Conservation (phyloP, 1,284 basidiomycete genomes). For the Sporisorium scitamineum region DNA sequence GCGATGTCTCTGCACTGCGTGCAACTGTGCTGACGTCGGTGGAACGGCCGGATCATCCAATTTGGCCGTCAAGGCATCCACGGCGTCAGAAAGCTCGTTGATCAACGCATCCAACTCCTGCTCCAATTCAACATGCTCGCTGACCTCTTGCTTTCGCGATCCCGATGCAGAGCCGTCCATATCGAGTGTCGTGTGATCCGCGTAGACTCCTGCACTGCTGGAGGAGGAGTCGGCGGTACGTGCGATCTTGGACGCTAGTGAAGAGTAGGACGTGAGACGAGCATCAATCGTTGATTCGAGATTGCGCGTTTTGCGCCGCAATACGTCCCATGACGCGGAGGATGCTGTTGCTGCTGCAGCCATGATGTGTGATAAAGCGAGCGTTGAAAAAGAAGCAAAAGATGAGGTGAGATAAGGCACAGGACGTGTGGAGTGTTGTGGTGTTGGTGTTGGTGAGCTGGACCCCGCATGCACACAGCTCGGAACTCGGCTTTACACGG, state of each 20-base stretch:
- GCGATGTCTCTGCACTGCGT: slow-evolving; percentile 87
- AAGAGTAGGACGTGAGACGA: slow-evolving; percentile 88
- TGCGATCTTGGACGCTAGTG: slow-evolving; percentile 81
- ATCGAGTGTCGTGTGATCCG: slow-evolving; percentile 43
- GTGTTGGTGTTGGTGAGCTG: background rate
- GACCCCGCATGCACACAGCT: background rate
- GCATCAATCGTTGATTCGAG: slow-evolving; percentile 90
- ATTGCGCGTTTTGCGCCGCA: slow-evolving; percentile 85
- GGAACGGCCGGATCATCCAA: slow-evolving; percentile 80
- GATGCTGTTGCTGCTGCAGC: slow-evolving; percentile 33
- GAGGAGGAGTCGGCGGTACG: slow-evolving; percentile 57
- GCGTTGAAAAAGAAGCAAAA: background rate
- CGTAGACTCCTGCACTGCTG: slow-evolving; percentile 13
- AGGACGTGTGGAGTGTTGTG: background rate
- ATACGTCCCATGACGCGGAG: slow-evolving; percentile 70
- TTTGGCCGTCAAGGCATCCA: slow-evolving; percentile 74
- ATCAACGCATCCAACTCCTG: slow-evolving; percentile 85
- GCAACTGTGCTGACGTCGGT: slow-evolving; percentile 84
- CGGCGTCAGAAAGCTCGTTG: slow-evolving; percentile 69
- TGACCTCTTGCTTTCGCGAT: slow-evolving; percentile 15
- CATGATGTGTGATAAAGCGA: background rate
- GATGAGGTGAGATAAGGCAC: background rate
- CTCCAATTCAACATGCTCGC: slow-evolving; percentile 72
- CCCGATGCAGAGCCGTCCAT: slow-evolving; percentile 27
- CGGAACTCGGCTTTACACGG: slow-evolving; percentile 2